Conservation (phyloP, 2,329 filamentous ascomycete genomes). For the Apiospora koreana region DNA sequence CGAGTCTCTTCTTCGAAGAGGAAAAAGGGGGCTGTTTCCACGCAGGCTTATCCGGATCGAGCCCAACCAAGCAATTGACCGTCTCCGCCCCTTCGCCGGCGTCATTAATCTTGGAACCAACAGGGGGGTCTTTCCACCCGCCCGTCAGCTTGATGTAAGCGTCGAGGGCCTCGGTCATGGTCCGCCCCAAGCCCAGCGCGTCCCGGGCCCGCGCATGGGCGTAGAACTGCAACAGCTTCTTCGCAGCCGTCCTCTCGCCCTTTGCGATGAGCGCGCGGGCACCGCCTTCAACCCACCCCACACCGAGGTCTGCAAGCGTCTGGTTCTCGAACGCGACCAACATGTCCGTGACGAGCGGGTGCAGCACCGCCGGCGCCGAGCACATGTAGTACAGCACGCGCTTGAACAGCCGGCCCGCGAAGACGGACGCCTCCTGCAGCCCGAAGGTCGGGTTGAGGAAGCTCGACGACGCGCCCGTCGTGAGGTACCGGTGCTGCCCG, state of each 20-base stretch:
- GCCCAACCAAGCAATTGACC: conserved; percentile 35
- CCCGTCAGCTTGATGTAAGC: conserved; percentile 27
- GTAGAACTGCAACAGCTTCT: conserved; percentile 24
- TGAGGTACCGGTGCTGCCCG: conserved; percentile 30
- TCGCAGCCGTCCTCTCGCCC: conserved; percentile 22
- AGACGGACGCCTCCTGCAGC: conserved; percentile 28
- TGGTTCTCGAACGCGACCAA: conserved; percentile 26
- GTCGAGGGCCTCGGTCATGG: conserved; percentile 24
- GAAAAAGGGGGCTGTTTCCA: neutral
- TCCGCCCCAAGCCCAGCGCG: conserved; percentile 24
- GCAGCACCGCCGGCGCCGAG: conserved; percentile 23
- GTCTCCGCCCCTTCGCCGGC: conserved; percentile 33
- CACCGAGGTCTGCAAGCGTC: conserved; percentile 20
- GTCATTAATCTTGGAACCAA: conserved; percentile 34
- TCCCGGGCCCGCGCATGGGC: conserved; percentile 24
- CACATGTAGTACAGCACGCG: conserved; percentile 32
- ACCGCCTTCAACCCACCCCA: conserved; percentile 24
- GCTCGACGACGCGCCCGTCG: conserved; percentile 26
- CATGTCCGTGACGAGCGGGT: conserved; percentile 27
- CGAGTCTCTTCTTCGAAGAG: neutral
- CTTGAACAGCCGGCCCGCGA: conserved; percentile 30
- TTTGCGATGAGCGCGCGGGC: conserved; percentile 20
- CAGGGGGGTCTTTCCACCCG: conserved; percentile 22
- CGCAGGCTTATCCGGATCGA: conserved; percentile 28
- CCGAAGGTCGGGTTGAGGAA: conserved; percentile 28